phyloP scores from a whole-genome alignment of 2,329 filamentous ascomycete genomes.

The Leptosphaerulina australis region DNA sequence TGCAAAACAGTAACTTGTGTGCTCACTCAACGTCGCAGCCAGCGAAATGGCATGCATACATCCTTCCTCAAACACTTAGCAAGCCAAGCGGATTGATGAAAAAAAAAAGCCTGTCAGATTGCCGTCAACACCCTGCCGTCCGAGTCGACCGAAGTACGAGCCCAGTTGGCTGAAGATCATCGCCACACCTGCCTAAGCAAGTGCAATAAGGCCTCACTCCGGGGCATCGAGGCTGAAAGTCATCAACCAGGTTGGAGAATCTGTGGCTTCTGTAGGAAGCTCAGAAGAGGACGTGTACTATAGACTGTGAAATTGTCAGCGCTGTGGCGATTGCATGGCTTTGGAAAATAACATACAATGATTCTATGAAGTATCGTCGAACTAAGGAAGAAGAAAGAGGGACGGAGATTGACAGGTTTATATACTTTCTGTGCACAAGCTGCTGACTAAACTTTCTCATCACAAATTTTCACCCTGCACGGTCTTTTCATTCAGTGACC shows the following conservation, averaged over 20 bases:
- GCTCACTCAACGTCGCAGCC: too few species aligned
- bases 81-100: slow-evolving; percentile 42
- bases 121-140: slow-evolving; percentile 79
- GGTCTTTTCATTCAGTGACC: slow-evolving; percentile 1
- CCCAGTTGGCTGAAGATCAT: slow-evolving; percentile 86
- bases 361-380: slow-evolving; percentile 39
- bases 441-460: background rate
- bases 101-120: slow-evolving; percentile 76
- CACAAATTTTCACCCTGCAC: slow-evolving; percentile 10
- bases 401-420: slow-evolving; percentile 6
- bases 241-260: slow-evolving; percentile 91
- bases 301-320: too few species aligned
- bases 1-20: background rate
- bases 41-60: too few species aligned
- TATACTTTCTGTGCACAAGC: background rate
- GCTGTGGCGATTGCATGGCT: too few species aligned
- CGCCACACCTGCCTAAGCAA: slow-evolving; percentile 84
- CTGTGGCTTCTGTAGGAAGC: slow-evolving; percentile 91
- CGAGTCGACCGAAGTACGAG: slow-evolving; percentile 78
- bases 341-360: too few species aligned
- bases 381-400: slow-evolving; percentile 13
- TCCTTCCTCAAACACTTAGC: slow-evolving; percentile 43
- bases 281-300: slow-evolving; percentile 82
- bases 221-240: slow-evolving; percentile 80
- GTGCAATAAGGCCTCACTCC: slow-evolving; percentile 77